Conservation (phyloP, 2,329 filamentous ascomycete genomes). For the Monilinia laxa region DNA sequence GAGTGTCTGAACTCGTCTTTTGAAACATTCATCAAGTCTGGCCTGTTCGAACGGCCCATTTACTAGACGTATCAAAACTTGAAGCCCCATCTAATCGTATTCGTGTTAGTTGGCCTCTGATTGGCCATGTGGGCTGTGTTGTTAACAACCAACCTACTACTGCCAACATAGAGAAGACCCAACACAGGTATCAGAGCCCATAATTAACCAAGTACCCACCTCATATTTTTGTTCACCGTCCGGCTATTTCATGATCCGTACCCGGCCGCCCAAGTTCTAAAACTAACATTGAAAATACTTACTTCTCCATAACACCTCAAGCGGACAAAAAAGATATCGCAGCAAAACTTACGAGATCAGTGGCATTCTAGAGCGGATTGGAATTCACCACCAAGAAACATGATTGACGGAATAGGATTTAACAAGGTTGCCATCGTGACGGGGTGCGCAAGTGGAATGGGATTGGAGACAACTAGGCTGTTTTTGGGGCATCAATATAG, state of each 20-base stretch:
- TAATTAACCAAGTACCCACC: not conserved
- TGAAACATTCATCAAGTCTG: no score
- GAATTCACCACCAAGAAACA: not conserved
- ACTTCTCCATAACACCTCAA: not conserved
- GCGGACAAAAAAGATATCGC: not conserved
- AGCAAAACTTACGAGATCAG: not conserved
- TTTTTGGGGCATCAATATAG: constrained; percentile 39
- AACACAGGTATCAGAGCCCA: no score
- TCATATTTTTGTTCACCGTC: not conserved
- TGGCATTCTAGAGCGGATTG: not conserved
- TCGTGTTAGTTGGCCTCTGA: not conserved
- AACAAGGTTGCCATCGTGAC: constrained; percentile 32
- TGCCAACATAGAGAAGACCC: no score
- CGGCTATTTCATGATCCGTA: not conserved
- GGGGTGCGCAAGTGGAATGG: constrained; percentile 40
- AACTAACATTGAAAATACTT: constrained; percentile 1
- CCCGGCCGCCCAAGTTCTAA: not conserved
- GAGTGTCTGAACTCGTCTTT: no score
- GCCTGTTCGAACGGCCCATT: no score
- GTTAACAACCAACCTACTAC: no score
- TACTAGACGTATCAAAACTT: no score
- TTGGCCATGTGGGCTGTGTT: no score
- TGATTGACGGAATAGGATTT: constrained; percentile 26
- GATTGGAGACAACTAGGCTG: constrained; percentile 40
- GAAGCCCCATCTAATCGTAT: not conserved